Conservation (phyloP, 2,329 filamentous ascomycete species). For the Pestalotiopsis sp. region DNA sequence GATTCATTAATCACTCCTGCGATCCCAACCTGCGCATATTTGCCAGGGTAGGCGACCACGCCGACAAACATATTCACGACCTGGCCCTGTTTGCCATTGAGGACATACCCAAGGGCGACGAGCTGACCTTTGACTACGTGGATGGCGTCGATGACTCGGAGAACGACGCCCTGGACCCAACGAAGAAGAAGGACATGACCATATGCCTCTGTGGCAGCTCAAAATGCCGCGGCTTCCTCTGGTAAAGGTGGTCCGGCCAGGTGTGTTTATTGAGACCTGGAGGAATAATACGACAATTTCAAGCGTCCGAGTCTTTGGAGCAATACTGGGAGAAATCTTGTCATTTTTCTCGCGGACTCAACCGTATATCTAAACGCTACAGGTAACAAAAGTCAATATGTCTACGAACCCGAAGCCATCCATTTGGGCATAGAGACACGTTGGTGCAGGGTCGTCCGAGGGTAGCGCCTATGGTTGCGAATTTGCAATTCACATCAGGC, state of each 20-base stretch:
- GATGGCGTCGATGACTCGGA: constrained; percentile 58
- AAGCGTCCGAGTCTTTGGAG: neutral
- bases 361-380: neutral
- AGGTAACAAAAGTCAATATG: no score
- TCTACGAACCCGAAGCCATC: no score
- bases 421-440: no score
- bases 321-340: neutral
- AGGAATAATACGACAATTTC: neutral
- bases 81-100: constrained; percentile 73
- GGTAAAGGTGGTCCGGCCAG: constrained; percentile 41
- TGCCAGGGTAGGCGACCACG: constrained; percentile 74
- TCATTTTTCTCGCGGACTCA: neutral
- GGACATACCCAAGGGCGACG: constrained; percentile 64
- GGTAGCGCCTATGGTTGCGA: no score
- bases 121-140: constrained; percentile 80
- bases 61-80: constrained; percentile 73
- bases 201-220: constrained; percentile 62
- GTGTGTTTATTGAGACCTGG: neutral
- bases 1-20: constrained; percentile 84
- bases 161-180: constrained; percentile 49
- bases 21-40: constrained; percentile 79
- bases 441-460: no score
- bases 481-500: no score
- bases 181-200: constrained; percentile 53
- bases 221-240: constrained; percentile 70